Conservation (phyloP, 2,329 filamentous ascomycete genomes). For the Cercospora beticola region DNA sequence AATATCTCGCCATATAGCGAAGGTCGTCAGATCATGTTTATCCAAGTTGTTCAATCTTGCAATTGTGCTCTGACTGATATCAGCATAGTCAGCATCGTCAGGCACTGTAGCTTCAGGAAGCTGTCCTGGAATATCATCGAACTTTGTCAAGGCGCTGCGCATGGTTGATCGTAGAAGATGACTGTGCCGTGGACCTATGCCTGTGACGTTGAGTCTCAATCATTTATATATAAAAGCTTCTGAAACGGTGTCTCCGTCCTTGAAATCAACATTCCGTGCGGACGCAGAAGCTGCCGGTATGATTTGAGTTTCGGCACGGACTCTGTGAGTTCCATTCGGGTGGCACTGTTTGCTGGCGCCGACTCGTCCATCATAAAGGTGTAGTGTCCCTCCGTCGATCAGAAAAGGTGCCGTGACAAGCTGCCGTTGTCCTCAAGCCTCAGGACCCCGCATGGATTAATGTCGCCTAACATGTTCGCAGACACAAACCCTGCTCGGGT, state of each 20-base stretch:
- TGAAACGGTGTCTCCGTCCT: background rate
- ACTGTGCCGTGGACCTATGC: no score
- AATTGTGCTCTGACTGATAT: slow-evolving; percentile 19
- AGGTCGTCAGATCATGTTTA: slow-evolving; percentile 15
- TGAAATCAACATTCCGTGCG: background rate
- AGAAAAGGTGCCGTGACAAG: background rate
- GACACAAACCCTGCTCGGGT: background rate
- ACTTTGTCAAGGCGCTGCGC: slow-evolving; percentile 16
- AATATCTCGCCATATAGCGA: slow-evolving; percentile 55
- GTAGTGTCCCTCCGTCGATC: background rate
- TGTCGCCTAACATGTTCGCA: background rate
- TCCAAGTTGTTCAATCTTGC: slow-evolving; percentile 23
- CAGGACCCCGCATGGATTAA: background rate
- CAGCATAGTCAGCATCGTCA: slow-evolving; percentile 17
- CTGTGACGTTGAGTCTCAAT: no score
- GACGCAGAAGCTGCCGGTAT: background rate
- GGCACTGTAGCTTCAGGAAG: slow-evolving; percentile 25
- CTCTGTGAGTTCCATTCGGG: background rate
- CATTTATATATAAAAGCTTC: background rate
- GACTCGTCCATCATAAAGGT: background rate
- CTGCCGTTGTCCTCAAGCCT: background rate
- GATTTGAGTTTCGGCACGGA: background rate
- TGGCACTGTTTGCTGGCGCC: background rate
- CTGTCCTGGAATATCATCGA: slow-evolving; percentile 29
- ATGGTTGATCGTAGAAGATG: background rate